Evolutionary conservation across 75 land plant genomes (phyloP).

Genomic region (Ceratopteris richardii): DNA sequence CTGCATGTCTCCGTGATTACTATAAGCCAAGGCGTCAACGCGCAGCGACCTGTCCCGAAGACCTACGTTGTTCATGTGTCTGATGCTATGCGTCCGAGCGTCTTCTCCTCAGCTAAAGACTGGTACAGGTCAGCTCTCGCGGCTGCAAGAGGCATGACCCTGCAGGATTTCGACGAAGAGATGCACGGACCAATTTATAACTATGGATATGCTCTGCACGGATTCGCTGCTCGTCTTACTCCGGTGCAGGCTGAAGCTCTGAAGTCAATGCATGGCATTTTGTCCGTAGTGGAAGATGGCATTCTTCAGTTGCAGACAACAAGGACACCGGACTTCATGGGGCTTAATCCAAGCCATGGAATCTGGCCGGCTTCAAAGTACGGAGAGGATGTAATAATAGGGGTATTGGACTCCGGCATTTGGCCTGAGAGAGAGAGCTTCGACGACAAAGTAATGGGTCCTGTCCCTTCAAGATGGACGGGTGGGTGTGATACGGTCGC

Average conservation of each 20-base stretch:
- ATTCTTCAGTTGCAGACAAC: slow-evolving; percentile 77
- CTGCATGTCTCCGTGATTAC: too few species aligned
- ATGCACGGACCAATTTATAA: not conserved
- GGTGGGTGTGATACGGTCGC: slow-evolving; percentile 58
- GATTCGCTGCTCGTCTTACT: slow-evolving; percentile 61
- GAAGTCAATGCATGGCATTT: slow-evolving; percentile 35
- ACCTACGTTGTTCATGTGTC: slow-evolving; percentile 78
- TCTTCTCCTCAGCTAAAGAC: slow-evolving; percentile 36
- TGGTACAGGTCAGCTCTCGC: slow-evolving; percentile 72
- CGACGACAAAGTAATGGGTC: slow-evolving; percentile 51
- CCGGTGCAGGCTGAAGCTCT: slow-evolving; percentile 28
- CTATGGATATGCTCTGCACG: slow-evolving; percentile 67
- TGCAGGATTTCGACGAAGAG: not conserved
- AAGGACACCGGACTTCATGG: slow-evolving; percentile 86
- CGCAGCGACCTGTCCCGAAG: too few species aligned
- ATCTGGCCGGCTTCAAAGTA: slow-evolving; percentile 77
- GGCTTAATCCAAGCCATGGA: slow-evolving; percentile 47
- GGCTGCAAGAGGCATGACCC: slow-evolving; percentile 12
- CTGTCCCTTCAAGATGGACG: slow-evolving; percentile 66
- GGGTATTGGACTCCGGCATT: slow-evolving; percentile 80
- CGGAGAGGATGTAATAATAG: slow-evolving; percentile 76
- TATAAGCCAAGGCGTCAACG: too few species aligned
- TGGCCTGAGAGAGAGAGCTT: slow-evolving; percentile 92
- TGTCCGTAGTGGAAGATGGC: slow-evolving; percentile 50
- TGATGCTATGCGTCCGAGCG: slow-evolving; percentile 43